Base-by-base conservation (phyloP, 106 monocot species). In the Dioscorea dumetorum region DNA sequence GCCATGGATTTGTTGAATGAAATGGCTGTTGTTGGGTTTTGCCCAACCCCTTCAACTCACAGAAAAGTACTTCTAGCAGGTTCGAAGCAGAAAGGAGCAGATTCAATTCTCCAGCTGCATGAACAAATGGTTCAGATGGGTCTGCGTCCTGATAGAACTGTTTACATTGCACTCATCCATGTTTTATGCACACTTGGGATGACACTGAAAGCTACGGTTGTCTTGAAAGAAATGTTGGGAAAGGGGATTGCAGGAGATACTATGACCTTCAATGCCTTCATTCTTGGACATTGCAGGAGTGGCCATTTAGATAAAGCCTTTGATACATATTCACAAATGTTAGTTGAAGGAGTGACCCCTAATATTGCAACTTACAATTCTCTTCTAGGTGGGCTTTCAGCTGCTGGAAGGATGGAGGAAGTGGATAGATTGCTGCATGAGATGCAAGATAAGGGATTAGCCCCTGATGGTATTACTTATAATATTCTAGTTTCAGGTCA, bases 241-340 rank as follows among this genome's bases (percentile, higher is more conserved):
- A 81, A 63, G 60, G 92, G 82, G 56, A 84, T 90, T 53, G 58
- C 28, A 60, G 73, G 76, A 49, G 80, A 87, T 76, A 76, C 72
- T 31, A 68, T 80, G 33, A 89, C 92, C 22, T 82, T 74, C 61
- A 91, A 87, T 73, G 62, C 74, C 70, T 74, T 97, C 24, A 86
- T 99, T 35, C 77, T 83, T 61, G 93, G 99, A 17, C 87, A 97
- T 58, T 89, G 82, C 66, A 79, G 71, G 50, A 85, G 74, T 59
- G 82, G 91, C 3, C 86, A 87, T 77, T 50, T 87, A 52, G 82
- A 89, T 64, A 92, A 89, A 74, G 88, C 92, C 63, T 67, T 73
- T 28, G 59, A 33, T 49, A 70, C 48, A 24, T 97, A 84, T 76
- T 70, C 67, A 60, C 76, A 89, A 23, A 87, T 97, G 84, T 50